phyloP scores from a whole-genome alignment of 495 filamentous ascomycete species.

The Penicillium ochrochloron region DNA sequence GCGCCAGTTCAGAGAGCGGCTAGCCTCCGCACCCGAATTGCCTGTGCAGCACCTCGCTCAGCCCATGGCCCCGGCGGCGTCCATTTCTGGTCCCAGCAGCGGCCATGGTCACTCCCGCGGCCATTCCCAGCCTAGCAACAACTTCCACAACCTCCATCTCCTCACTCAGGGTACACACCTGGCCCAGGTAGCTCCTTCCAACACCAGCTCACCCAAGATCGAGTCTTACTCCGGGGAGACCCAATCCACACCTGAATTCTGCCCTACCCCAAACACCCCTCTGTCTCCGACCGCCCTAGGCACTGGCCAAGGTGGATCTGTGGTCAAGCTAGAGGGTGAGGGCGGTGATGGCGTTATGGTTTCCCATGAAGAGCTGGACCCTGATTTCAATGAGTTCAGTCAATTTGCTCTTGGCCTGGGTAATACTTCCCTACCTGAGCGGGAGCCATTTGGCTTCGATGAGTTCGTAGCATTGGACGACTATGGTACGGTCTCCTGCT shows the following conservation, averaged over 20 bases:
- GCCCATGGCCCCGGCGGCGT: conserved; percentile 20
- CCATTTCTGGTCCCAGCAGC: conserved; percentile 27
- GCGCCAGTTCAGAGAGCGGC: conserved; percentile 45
- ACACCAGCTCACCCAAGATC: conserved; percentile 28
- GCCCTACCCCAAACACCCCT: conserved; percentile 44
- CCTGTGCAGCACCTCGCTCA: conserved; percentile 31
- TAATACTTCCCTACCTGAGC: conserved; percentile 28
- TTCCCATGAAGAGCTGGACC: conserved; percentile 35
- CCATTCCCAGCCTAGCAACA: conserved; percentile 32
- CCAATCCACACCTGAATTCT: conserved; percentile 43
- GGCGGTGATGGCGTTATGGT: conserved; percentile 30
- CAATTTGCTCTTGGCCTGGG: conserved; percentile 42
- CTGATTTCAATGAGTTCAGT: conserved; percentile 45
- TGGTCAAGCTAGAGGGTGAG: conserved; percentile 23
- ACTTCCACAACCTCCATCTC: conserved; percentile 31
- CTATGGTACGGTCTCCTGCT: conserved; percentile 38
- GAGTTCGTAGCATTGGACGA: conserved; percentile 44
- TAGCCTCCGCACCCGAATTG: conserved; percentile 46
- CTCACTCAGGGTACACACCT: conserved; percentile 34
- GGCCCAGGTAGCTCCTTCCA: conserved; percentile 22
- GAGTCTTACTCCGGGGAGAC: conserved; percentile 37
- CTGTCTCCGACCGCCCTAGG: conserved; percentile 35
- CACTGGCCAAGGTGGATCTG: conserved; percentile 10
- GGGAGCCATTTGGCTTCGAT: conserved; percentile 40
- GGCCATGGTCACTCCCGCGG: conserved; percentile 33